Evolutionary conservation across 169 alveolate species (phyloP).

Genomic region (Amoebophrya sp.): DNA sequence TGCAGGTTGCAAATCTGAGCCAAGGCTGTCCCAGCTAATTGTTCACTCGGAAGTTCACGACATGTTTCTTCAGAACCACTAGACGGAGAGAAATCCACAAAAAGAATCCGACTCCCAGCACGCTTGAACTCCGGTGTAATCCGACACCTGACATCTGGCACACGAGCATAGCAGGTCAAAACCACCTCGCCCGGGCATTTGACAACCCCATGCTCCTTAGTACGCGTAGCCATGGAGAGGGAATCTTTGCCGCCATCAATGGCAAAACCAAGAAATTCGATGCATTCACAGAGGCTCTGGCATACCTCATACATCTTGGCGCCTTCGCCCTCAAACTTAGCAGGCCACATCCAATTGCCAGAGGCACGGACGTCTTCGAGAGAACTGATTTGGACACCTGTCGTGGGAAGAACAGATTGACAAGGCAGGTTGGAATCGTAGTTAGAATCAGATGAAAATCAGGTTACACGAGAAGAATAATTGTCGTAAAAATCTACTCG

Average conservation of each 20-base stretch:
- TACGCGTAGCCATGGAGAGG: conserved; percentile 36
- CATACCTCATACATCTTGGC: conserved; percentile 35
- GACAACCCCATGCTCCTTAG: conserved; percentile 14
- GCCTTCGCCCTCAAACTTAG: conserved; percentile 40
- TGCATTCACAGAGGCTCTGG: conserved; percentile 31
- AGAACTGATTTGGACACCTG: no score
- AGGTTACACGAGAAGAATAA: no score
- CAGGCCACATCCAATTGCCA: conserved; percentile 52
- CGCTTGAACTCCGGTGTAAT: conserved; percentile 36
- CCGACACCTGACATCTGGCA: conserved; percentile 16
- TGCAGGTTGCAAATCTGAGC: not conserved
- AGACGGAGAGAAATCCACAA: conserved; percentile 28
- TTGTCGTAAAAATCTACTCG: no score
- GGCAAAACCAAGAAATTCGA: conserved; percentile 35
- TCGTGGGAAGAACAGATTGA: no score
- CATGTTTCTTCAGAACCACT: no score
- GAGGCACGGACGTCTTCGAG: conserved; percentile 25
- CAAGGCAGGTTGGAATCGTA: no score
- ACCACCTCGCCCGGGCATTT: conserved; percentile 40
- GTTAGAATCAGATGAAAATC: no score
- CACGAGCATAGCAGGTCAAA: conserved; percentile 15
- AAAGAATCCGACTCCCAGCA: not conserved
- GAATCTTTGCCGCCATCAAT: conserved; percentile 49
- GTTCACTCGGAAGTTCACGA: no score
- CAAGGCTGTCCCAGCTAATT: conserved; percentile 17